Conservation (phyloP, 1,284 basidiomycete genomes). For the Phenoliferia sp. region DNA sequence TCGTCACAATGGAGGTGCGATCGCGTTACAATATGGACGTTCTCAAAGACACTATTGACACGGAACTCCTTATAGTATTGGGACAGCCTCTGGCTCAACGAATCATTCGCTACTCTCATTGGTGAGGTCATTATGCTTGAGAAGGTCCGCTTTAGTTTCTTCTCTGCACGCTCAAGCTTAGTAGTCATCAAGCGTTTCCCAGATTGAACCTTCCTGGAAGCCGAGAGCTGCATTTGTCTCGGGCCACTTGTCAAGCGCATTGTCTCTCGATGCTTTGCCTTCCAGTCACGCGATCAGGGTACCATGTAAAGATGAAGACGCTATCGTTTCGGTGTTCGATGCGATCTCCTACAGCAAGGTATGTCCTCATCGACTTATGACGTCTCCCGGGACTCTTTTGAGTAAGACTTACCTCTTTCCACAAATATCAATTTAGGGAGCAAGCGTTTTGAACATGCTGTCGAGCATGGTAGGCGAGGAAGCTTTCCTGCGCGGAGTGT, state of each 20-base stretch:
- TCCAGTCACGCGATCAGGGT: constrained; percentile 96
- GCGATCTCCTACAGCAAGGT: constrained; percentile 59
- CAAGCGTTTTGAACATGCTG: constrained; percentile 92
- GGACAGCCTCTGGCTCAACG: constrained; percentile 41
- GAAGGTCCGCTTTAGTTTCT: constrained; percentile 47
- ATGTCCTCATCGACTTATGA: neutral
- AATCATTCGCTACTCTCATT: constrained; percentile 70
- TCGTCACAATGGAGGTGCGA: constrained; percentile 20
- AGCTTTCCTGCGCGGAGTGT: constrained; percentile 48
- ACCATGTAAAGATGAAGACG: constrained; percentile 52
- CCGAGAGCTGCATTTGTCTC: constrained; percentile 48
- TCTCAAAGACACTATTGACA: neutral
- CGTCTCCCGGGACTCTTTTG: neutral
- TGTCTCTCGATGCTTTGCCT: constrained; percentile 77
- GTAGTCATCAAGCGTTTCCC: too few relatives aligned
- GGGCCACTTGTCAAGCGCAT: constrained; percentile 54
- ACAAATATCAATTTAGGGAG: constrained; percentile 48
- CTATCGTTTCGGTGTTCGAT: constrained; percentile 21
- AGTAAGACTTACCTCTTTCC: neutral
- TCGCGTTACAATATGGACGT: too few relatives aligned
- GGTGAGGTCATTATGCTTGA: constrained; percentile 88
- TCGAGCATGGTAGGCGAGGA: constrained; percentile 85
- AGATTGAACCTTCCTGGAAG: neutral
- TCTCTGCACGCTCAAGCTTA: too few relatives aligned
- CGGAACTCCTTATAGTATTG: too few relatives aligned